phyloP scores from a whole-genome alignment of 768 basidiomycete species.

The Hirschioporus abietinus region DNA sequence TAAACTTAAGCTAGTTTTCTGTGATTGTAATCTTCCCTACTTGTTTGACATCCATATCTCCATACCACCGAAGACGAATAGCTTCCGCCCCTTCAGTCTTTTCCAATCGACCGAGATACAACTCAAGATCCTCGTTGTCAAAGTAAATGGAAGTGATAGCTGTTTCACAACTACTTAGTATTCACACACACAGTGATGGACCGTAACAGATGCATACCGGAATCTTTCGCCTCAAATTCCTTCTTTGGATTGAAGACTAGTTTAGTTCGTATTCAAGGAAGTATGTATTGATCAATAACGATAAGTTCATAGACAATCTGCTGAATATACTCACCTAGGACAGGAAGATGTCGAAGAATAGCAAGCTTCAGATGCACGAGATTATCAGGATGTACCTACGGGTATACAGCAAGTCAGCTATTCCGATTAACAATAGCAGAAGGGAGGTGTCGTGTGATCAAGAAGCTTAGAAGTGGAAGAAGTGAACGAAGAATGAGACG shows the following conservation, averaged over 20 bases:
- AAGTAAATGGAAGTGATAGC: conserved; percentile 98
- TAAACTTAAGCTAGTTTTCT: background rate
- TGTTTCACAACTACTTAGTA: conserved; percentile 20
- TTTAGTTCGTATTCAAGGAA: background rate
- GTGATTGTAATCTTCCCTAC: conserved; percentile 35
- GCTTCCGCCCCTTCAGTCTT: conserved; percentile 99
- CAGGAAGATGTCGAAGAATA: conserved; percentile 87
- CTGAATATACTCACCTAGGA: conserved; percentile 59
- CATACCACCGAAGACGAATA: conserved; percentile 95
- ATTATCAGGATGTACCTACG: conserved; percentile 83
- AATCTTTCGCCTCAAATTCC: conserved; percentile 82
- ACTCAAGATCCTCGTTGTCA: conserved; percentile 90
- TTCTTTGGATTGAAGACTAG: conserved; percentile 91
- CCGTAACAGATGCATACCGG: conserved; percentile 38
- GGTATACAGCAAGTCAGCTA: background rate
- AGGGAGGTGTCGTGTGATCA: conserved; percentile 24
- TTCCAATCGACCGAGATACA: conserved; percentile 94
- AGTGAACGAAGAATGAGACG: background rate
- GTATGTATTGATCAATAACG: background rate
- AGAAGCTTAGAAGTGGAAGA: background rate
- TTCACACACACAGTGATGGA: conserved; percentile 4
- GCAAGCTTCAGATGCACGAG: conserved; percentile 90
- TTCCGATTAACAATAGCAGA: background rate
- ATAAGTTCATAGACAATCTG: background rate
- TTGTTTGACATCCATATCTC: conserved; percentile 75